Percentiles rank a stretch among this genome's conserved stretches.
These are phyloP conservation scores for Corylus americana DNA, from an alignment of 306 rosid genomes.

Conservation along the genomic window DNA sequence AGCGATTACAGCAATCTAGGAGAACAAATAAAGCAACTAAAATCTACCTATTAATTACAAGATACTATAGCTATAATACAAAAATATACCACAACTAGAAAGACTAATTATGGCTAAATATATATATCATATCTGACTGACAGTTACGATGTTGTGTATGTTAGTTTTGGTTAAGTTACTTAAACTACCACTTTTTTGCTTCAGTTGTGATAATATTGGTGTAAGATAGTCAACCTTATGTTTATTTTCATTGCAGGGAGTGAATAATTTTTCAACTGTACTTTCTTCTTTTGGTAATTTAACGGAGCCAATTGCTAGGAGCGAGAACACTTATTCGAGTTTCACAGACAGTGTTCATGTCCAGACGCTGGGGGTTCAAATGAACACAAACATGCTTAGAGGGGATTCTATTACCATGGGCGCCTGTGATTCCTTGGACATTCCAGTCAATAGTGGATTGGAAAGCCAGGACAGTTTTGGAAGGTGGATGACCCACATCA, in stretches of 20 bases:
- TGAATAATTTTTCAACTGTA: conserved; percentile 41
- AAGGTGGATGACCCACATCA: conserved; percentile 66
- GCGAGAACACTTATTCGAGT: conserved; percentile 35
- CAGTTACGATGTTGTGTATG: neutral
- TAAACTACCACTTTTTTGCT: neutral
- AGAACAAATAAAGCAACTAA: too few relatives aligned
- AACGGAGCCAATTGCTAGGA: conserved; percentile 37
- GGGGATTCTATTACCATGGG: conserved; percentile 31
- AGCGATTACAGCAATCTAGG: too few relatives aligned
- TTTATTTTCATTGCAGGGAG: conserved; percentile 51
- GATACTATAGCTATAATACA: too few relatives aligned
- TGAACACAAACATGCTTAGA: conserved; percentile 42
- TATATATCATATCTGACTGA: too few relatives aligned
- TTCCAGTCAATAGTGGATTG: conserved; percentile 50
- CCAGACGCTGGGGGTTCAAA: conserved; percentile 41
- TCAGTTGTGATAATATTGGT: neutral
- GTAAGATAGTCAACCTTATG: conserved; percentile 8
- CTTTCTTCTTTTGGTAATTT: conserved; percentile 41
- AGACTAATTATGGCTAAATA: too few relatives aligned
- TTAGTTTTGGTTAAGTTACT: neutral
- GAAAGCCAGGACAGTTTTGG: conserved; percentile 90
- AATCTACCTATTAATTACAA: too few relatives aligned
- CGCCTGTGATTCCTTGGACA: conserved; percentile 36
- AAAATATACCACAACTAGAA: too few relatives aligned
- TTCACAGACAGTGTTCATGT: conserved; percentile 39